Base-by-base conservation (phyloP, 345 rosid species). In the Eucalyptus curtisii region DNA sequence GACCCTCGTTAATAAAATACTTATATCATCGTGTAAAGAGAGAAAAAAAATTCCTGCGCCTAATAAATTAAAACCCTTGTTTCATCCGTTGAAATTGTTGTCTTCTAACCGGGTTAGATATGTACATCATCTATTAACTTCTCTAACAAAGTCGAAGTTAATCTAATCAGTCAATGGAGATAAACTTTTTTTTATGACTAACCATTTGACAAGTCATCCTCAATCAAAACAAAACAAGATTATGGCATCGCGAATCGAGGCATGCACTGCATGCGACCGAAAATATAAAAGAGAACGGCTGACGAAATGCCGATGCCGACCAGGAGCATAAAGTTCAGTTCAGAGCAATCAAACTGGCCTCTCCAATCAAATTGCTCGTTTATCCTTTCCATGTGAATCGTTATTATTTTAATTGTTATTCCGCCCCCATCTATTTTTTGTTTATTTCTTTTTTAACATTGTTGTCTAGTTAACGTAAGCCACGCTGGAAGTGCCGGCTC, bases 241-340 rank as follows among this genome's bases (percentile, higher is more conserved):
- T 20, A 37, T 27, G 45, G 61, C 80, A 31, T 68, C 82, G 45
- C 81, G 45, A 19, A 33, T 37, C 81, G 45, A 71, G 45, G 81
- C 45, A 37, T 71, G 81, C 45, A 37, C 11, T 71, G 27, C 81
- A 37, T 19, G 82, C 82, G 7, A 40, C 82, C 47, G 42, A 68
- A 31, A 31, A 8, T 24, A 64, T 7, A 55, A 87, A 87, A 64
- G 53, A 25, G 31, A 61, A 42, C 7, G 88, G 86, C 40, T 50
- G 86, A 88, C 86, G 49, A 76, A 47, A 82, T 86, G 92, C 89
- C 86, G 52, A 87, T 87, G 84, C 87, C 89, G 55, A 66, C 85
- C 42, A 47, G 25, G 8, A 17, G 88, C 88, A 85, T 57, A 49
- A 85, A 87, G 59, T 44, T 37, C 33, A 87, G 59, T 44, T 37